These are phyloP conservation scores for Geranium rotundifolium DNA, from an alignment of 345 rosid genomes.

Conservation along the genomic window DNA sequence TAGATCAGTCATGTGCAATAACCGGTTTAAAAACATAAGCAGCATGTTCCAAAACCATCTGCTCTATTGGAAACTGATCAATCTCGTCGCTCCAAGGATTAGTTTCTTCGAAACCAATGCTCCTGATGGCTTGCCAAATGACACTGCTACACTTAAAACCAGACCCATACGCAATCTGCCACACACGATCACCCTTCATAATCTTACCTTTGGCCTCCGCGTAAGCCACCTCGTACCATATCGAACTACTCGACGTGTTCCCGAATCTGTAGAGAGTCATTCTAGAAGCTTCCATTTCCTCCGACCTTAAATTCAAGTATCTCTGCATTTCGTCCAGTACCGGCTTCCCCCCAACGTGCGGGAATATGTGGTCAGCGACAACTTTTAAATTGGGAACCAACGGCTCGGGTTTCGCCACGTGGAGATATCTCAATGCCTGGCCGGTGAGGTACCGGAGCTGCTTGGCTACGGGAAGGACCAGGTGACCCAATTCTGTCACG, in stretches of 20 bases:
- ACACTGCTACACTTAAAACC: constrained; percentile 15
- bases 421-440: background rate
- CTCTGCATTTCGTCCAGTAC: constrained; percentile 8
- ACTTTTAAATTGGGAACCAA: constrained; percentile 6
- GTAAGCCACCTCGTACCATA: constrained; percentile 14
- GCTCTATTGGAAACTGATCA: background rate
- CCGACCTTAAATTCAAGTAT: background rate
- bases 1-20: too few relatives aligned
- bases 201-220: constrained; percentile 11
- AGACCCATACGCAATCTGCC: constrained; percentile 13
- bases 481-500: constrained; percentile 4
- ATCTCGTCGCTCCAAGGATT: constrained; percentile 2
- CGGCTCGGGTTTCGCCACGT: constrained; percentile 1
- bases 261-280: constrained; percentile 15
- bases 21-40: too few relatives aligned
- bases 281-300: constrained; percentile 12
- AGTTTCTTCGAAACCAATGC: background rate
- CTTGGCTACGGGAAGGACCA: constrained; percentile 10
- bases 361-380: constrained; percentile 7
- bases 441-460: constrained; percentile 3
- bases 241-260: constrained; percentile 11
- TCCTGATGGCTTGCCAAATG: constrained; percentile 2
- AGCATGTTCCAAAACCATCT: background rate
- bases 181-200: constrained; percentile 5
- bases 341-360: background rate